Conservation (phyloP, 23 red algal species). For the Gracilaria domingensis region DNA sequence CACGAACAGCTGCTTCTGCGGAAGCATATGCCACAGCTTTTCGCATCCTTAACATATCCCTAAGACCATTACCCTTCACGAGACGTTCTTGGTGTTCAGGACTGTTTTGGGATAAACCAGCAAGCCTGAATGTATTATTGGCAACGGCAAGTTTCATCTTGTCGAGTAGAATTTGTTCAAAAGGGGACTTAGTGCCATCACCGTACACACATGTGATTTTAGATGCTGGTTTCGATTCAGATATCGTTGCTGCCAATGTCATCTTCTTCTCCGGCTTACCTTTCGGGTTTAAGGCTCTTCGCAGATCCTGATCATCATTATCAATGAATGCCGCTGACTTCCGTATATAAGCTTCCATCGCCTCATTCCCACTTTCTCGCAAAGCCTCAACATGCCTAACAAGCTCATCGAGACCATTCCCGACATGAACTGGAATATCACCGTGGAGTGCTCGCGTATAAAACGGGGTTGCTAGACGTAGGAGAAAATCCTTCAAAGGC, state of each 20-base stretch:
- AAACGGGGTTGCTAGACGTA: conserved; percentile 74
- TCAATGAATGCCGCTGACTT: conserved; percentile 66
- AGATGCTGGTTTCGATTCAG: not conserved
- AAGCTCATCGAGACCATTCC: conserved; percentile 80
- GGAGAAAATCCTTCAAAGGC: conserved; percentile 63
- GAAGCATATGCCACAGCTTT: conserved; percentile 62
- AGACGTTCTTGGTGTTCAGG: conserved; percentile 61
- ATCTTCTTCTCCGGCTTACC: not conserved
- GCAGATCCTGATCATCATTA: not conserved
- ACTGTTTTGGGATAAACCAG: conserved; percentile 56
- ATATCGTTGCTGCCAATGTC: not conserved
- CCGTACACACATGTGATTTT: not conserved
- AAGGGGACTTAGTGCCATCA: conserved; percentile 23
- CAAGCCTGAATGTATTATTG: conserved; percentile 60
- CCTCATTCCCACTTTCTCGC: conserved; percentile 49
- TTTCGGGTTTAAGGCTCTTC: not conserved
- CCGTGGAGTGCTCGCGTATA: conserved; percentile 83
- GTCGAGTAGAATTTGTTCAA: conserved; percentile 60
- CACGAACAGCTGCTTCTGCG: conserved; percentile 36
- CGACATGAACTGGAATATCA: conserved; percentile 78
- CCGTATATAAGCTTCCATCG: conserved; percentile 70
- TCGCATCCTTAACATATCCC: conserved; percentile 55
- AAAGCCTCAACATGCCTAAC: conserved; percentile 84
- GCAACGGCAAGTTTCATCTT: conserved; percentile 80
- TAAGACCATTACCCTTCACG: conserved; percentile 35